Percentiles rank a stretch among this genome's conserved stretches.
These are phyloP conservation scores for Suhomyces bolitotheri DNA, from an alignment of 1,139 yeast genomes.

Conservation along the genomic window DNA sequence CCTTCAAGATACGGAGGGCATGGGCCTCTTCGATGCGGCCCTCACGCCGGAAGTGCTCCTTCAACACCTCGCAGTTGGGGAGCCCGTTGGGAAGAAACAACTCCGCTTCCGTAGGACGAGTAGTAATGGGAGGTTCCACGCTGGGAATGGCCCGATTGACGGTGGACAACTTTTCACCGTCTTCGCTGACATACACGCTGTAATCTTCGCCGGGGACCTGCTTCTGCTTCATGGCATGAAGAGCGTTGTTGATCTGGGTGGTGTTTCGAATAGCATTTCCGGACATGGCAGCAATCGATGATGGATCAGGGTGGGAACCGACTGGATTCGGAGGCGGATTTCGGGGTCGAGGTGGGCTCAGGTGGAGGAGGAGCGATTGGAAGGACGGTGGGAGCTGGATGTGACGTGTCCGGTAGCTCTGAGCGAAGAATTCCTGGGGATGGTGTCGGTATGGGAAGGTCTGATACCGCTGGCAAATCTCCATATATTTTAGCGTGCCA, in stretches of 20 bases:
- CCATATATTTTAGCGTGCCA: too few species aligned
- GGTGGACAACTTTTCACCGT: constrained; percentile 67
- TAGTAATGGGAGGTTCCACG: constrained; percentile 70
- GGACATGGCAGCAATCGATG: constrained; percentile 12
- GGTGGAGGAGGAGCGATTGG: not conserved
- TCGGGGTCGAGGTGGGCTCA: not conserved
- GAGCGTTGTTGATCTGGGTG: constrained; percentile 70
- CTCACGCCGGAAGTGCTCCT: constrained; percentile 73
- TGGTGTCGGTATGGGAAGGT: too few species aligned
- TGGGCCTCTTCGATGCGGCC: constrained; percentile 79
- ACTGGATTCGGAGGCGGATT: not conserved
- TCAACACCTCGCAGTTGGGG: constrained; percentile 73
- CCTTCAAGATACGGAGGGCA: constrained; percentile 62
- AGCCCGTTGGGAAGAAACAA: constrained; percentile 63
- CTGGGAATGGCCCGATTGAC: constrained; percentile 63
- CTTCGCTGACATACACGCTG: constrained; percentile 62
- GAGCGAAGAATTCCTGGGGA: too few species aligned
- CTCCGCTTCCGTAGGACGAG: constrained; percentile 65
- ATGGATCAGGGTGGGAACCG: not conserved
- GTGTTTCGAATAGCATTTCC: constrained; percentile 38
- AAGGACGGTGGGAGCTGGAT: not conserved
- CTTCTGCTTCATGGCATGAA: constrained; percentile 67
- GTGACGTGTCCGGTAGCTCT: not conserved
- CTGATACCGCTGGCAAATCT: too few species aligned
- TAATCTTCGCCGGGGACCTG: constrained; percentile 41